A percentile compares a stretch with the other conserved stretches of the same genome.
phyloP scores from a whole-genome alignment of 441 rosid species.

The Euphorbia schlechtendalii region DNA sequence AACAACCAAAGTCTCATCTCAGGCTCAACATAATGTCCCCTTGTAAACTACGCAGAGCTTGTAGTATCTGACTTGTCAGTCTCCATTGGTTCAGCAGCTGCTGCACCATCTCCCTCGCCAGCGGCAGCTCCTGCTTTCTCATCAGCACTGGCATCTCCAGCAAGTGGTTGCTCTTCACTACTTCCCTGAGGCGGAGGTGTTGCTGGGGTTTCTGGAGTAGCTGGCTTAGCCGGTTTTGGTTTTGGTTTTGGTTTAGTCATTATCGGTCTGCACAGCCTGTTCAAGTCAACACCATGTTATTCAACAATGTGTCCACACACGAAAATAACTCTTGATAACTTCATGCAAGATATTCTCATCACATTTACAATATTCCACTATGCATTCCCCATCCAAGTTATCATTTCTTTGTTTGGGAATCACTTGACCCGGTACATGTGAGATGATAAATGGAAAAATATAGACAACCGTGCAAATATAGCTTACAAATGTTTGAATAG shows the following conservation, averaged over 20 bases:
- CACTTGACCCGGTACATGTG: no score
- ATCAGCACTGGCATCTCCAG: slow-evolving; percentile 20
- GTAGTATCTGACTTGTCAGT: slow-evolving; percentile 43
- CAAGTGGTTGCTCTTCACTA: slow-evolving; percentile 34
- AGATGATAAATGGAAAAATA: no score
- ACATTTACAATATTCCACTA: no score
- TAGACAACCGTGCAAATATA: no score
- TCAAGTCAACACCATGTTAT: neutral
- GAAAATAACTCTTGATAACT: neutral
- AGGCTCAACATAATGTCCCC: slow-evolving; percentile 4
- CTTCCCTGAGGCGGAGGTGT: slow-evolving; percentile 46
- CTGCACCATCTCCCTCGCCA: slow-evolving; percentile 32
- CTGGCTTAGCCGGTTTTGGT: slow-evolving; percentile 65
- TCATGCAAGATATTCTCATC: no score
- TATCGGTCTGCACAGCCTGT: slow-evolving; percentile 78
- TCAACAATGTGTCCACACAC: neutral
- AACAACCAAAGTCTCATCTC: slow-evolving; percentile 13
- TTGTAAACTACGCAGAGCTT: slow-evolving; percentile 21
- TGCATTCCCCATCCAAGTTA: no score
- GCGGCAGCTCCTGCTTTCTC: slow-evolving; percentile 24
- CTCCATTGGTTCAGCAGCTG: slow-evolving; percentile 63
- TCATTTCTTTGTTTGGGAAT: no score
- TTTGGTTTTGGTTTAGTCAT: slow-evolving; percentile 53
- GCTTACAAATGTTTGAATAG: no score
- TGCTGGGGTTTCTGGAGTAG: slow-evolving; percentile 43